Conservation (phyloP, 169 alveolate genomes). For the Eimeria zaria region DNA sequence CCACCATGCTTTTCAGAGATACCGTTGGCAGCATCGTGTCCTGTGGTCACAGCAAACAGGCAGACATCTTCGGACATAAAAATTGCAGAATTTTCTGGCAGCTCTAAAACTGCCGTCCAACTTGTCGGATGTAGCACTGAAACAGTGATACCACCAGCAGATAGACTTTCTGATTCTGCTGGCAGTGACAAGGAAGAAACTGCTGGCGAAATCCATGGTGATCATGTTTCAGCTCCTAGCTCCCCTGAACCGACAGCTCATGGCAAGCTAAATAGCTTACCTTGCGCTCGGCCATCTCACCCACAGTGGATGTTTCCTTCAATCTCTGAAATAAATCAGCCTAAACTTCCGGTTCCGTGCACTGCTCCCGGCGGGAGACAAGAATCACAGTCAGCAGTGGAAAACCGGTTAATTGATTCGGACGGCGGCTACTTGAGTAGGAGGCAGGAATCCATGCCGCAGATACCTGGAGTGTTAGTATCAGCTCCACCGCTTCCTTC, state of each 20-base stretch:
- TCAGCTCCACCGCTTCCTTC: constrained; percentile 7
- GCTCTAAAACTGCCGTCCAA: not conserved
- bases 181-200: constrained; percentile 13
- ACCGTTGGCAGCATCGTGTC: constrained; percentile 20
- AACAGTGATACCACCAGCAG: not conserved
- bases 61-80: not conserved
- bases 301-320: constrained; percentile 19
- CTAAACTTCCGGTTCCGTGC: not conserved
- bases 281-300: not conserved
- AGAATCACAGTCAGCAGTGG: not conserved
- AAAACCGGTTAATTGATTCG: not conserved
- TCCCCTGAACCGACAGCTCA: not conserved
- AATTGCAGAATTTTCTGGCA: not conserved
- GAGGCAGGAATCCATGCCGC: not conserved
- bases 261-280: not conserved
- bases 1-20: not conserved
- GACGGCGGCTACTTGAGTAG: constrained; percentile 25
- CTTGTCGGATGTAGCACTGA: not conserved
- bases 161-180: not conserved
- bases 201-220: not conserved
- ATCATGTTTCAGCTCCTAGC: constrained; percentile 16
- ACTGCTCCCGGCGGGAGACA: not conserved
- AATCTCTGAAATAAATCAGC: not conserved
- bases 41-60: not conserved
- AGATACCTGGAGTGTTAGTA: not conserved